Base-by-base conservation (phyloP, 1,284 basidiomycete species). In the Microbotryum lychnidis-dioicae region DNA sequence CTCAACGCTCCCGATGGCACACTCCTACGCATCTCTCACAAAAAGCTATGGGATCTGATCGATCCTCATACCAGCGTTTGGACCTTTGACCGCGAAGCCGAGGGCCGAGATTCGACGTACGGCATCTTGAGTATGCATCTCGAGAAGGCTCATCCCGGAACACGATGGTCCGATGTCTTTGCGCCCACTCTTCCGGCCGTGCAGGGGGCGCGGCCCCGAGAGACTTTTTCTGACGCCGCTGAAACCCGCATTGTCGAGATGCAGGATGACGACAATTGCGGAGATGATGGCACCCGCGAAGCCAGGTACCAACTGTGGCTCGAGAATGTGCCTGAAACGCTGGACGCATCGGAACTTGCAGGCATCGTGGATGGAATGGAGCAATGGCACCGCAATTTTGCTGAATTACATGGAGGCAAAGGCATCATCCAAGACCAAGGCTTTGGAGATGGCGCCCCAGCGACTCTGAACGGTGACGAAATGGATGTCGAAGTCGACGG, bases 111-210 rank as follows among this genome's bases (percentile, higher is more conserved):
- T 18, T 61, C 66, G 60, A 72, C 81, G 1, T 85, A 82, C 65
- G 85, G 86, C 10, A 71, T 89, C 54, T 80, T 96, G 63, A 83
- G 87, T 0, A 75, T 94, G n/a, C 86, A 92, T 69, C 79, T 96
- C 50, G 86, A 90, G 74, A 94, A 96, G 75, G 80, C 81, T 62
- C 80, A 87, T 71, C 84, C 85, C 59, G 85, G 84, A 4, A 87
- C 85, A 31, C 83, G 86, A 63, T 97, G 93, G 93, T 79, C 84
- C 56, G 85, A 88, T 54, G 82, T 96, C 4, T 96, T 97, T 71
- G 79, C 80, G 69, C 78, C 14, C 74, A 79, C 54, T 79, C 76
- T 45, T 75, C 72, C 72, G 1, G 64, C 73, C 20, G 58, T 68
- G 1, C 70, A 71, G 48, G 75, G 72, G n/a, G 72, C 71, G 8